Evolutionary conservation across 2,329 filamentous ascomycete species (phyloP).

Genomic region (Aspergillus sp.): DNA sequence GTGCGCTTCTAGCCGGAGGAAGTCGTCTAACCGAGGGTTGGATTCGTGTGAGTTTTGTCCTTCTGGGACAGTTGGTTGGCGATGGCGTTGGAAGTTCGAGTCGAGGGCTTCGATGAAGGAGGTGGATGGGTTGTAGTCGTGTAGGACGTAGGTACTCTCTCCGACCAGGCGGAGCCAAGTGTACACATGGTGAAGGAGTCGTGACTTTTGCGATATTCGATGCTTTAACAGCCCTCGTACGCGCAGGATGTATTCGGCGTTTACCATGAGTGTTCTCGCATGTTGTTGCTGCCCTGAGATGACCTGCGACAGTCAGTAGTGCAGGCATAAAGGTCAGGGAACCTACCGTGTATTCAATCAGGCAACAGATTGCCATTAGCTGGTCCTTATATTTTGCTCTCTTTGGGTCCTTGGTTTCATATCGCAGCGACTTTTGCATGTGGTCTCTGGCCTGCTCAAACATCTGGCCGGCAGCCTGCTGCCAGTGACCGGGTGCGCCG

Average conservation of each 20-base stretch:
- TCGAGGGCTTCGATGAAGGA: slow-evolving; percentile 23
- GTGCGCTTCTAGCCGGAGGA: slow-evolving; percentile 37
- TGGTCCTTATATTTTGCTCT: slow-evolving; percentile 43
- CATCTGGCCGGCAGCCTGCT: slow-evolving; percentile 22
- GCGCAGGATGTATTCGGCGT: slow-evolving; percentile 40
- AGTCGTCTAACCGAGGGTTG: slow-evolving; percentile 36
- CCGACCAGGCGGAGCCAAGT: slow-evolving; percentile 39
- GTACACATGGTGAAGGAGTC: slow-evolving; percentile 42
- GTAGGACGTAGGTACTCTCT: slow-evolving; percentile 35
- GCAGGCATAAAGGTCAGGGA: background rate
- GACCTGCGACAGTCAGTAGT: slow-evolving; percentile 16
- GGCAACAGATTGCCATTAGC: slow-evolving; percentile 35
- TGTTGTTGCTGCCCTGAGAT: slow-evolving; percentile 31
- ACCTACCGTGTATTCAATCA: slow-evolving; percentile 35
- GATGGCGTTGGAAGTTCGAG: background rate
- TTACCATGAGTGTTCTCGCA: slow-evolving; percentile 37
- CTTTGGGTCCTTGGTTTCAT: slow-evolving; percentile 28
- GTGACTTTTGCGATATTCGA: slow-evolving; percentile 36
- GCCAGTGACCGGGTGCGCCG: slow-evolving; percentile 25
- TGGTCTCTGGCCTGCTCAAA: slow-evolving; percentile 31
- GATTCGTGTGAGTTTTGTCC: background rate
- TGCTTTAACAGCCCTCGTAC: slow-evolving; percentile 36
- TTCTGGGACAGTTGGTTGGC: background rate
- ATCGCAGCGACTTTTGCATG: slow-evolving; percentile 31
- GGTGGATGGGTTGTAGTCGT: slow-evolving; percentile 26